phyloP scores from a whole-genome alignment of 495 filamentous ascomycete species.

The Opeltia flavorubescens region DNA sequence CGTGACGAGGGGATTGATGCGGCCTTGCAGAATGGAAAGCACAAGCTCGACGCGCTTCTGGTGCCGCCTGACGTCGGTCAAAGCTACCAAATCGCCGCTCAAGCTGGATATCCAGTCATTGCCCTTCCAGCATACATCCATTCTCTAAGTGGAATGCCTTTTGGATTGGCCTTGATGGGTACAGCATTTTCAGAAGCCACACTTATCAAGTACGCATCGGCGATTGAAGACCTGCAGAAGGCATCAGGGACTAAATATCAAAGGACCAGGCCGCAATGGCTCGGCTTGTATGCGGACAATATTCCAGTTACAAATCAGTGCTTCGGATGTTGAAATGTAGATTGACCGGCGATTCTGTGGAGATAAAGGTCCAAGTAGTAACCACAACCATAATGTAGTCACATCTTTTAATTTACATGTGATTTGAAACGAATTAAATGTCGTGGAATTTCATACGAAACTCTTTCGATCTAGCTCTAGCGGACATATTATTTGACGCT shows the following conservation, averaged over 20 bases:
- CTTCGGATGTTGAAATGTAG: conserved; percentile 4
- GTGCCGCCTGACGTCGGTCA: conserved; percentile 54
- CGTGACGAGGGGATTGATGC: conserved; percentile 56
- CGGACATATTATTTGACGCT: too few species aligned
- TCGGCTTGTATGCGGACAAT: conserved; percentile 34
- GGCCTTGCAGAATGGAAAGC: conserved; percentile 36
- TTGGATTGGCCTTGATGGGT: conserved; percentile 50
- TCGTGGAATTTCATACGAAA: too few species aligned
- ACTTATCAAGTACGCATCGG: conserved; percentile 49
- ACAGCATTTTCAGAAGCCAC: conserved; percentile 50
- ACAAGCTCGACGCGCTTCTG: conserved; percentile 43
- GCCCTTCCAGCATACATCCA: conserved; percentile 48
- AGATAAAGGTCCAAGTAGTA: too few species aligned
- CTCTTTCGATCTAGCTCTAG: too few species aligned
- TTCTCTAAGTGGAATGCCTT: conserved; percentile 47
- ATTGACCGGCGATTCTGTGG: too few species aligned
- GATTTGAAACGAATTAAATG: too few species aligned
- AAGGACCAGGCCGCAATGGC: conserved; percentile 37
- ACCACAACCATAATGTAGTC: too few species aligned
- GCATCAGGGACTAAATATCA: conserved; percentile 23
- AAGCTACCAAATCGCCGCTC: conserved; percentile 39
- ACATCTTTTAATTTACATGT: too few species aligned
- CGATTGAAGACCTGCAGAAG: conserved; percentile 51
- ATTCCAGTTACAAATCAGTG: conserved; percentile 27
- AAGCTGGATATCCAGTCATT: conserved; percentile 52